A percentile compares a stretch with the other conserved stretches of the same genome.
These are phyloP conservation scores for Adiantum capillusveneris DNA, from an alignment of 75 land plant species.

Conservation along the genomic window DNA sequence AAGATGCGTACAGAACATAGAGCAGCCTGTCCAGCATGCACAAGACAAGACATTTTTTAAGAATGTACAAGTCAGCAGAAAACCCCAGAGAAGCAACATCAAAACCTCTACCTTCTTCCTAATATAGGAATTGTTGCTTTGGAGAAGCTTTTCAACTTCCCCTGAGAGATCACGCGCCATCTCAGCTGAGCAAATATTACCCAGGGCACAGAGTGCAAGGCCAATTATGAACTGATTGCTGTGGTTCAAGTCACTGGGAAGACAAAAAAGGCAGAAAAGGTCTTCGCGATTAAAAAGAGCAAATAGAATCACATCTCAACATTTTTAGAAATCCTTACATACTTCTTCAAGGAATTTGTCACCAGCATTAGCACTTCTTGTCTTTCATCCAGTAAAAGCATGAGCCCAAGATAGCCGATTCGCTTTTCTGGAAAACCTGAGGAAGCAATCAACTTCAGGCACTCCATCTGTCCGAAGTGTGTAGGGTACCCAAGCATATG, in stretches of 20 bases:
- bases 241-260: constrained; percentile 86
- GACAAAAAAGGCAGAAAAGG: too few species aligned
- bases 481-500: constrained; percentile 99
- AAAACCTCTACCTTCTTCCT: constrained; percentile 60
- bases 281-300: too few species aligned
- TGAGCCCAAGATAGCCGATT: constrained; percentile 95
- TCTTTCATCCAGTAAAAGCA: constrained; percentile 98
- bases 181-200: constrained; percentile 97
- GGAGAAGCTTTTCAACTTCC: constrained; percentile 89
- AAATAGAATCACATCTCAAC: too few species aligned
- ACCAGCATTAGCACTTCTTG: constrained; percentile 99
- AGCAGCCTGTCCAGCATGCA: constrained; percentile 98
- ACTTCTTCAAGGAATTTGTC: constrained; percentile 97
- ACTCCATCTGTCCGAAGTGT: constrained; percentile 99
- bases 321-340: constrained; percentile 41
- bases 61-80: too few species aligned
- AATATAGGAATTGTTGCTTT: constrained; percentile 80
- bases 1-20: constrained; percentile 90
- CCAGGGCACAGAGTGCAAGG: constrained; percentile 96
- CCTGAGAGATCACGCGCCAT: constrained; percentile 98
- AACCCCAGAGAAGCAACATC: too few species aligned
- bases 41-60: too few species aligned
- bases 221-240: constrained; percentile 89
- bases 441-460: constrained; percentile 90
- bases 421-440: constrained; percentile 97